Percentiles rank a stretch among this genome's conserved stretches.
Conservation (phyloP, 2,329 filamentous ascomycete species). For the Helotiales sp. region DNA sequence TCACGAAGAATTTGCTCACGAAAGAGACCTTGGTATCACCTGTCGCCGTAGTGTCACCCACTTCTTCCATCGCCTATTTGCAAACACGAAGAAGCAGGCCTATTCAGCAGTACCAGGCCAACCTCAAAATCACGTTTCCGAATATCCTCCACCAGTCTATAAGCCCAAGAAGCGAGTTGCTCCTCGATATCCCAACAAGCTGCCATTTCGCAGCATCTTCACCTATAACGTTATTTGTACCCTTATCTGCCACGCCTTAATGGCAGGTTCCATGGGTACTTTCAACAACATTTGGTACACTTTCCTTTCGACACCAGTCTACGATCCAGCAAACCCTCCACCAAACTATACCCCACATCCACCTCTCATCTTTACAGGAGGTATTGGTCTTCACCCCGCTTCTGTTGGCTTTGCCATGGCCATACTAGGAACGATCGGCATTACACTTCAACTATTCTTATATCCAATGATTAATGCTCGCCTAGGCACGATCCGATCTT, state of each 20-base stretch:
- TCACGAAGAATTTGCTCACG: conserved; percentile 36
- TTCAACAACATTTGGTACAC: conserved; percentile 62
- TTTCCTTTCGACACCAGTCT: conserved; percentile 61
- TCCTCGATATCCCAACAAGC: conserved; percentile 33
- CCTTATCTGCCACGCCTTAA: conserved; percentile 51
- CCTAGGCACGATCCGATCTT: conserved; percentile 68
- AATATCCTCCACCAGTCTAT: conserved; percentile 7
- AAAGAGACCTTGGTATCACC: conserved; percentile 32
- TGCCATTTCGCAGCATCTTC: conserved; percentile 48
- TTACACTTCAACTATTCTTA: conserved; percentile 68
- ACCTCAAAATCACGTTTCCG: conserved; percentile 2
- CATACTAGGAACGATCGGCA: conserved; percentile 74
- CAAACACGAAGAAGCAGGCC: conserved; percentile 3
- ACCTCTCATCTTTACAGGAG: conserved; percentile 58
- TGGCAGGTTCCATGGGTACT: conserved; percentile 60
- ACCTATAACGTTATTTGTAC: conserved; percentile 45
- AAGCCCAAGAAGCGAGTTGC: conserved; percentile 28
- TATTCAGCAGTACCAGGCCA: not conserved
- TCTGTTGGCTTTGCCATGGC: conserved; percentile 78
- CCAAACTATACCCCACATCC: conserved; percentile 49
- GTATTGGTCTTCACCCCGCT: conserved; percentile 70
- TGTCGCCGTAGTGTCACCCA: conserved; percentile 24
- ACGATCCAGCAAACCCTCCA: conserved; percentile 32
- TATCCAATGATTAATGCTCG: conserved; percentile 68
- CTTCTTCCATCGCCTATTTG: conserved; percentile 16